Percentiles rank a stretch among this genome's conserved stretches.
Conservation (phyloP, 2,329 filamentous ascomycete genomes). For the Coleophoma cylindrospora region DNA sequence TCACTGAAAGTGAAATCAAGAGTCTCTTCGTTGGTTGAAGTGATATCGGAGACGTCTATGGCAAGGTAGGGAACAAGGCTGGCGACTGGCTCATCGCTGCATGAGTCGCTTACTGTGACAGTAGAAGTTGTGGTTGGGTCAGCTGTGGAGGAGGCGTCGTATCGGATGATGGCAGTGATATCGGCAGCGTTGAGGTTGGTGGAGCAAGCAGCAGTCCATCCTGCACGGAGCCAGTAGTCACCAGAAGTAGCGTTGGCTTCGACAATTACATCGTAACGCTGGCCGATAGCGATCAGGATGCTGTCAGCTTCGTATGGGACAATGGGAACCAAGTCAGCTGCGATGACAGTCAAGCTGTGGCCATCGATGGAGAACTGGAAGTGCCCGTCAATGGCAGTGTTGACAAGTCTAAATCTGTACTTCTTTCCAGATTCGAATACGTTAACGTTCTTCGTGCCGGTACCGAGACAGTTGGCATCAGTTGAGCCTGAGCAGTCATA, state of each 20-base stretch:
- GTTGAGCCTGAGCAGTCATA: constrained; percentile 14
- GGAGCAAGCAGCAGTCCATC: constrained; percentile 44
- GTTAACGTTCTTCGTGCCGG: constrained; percentile 24
- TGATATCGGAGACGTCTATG: constrained; percentile 16
- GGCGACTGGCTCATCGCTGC: constrained; percentile 23
- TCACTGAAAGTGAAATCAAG: constrained; percentile 13
- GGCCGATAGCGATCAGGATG: constrained; percentile 52
- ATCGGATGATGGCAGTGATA: constrained; percentile 34
- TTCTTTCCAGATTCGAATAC: constrained; percentile 30
- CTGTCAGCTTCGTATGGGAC: constrained; percentile 44
- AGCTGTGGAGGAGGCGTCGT: constrained; percentile 28
- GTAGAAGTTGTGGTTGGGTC: constrained; percentile 22
- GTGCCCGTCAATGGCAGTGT: constrained; percentile 36
- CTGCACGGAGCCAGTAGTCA: constrained; percentile 50
- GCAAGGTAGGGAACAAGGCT: constrained; percentile 22
- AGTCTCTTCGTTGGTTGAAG: constrained; percentile 7
- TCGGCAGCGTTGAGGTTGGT: constrained; percentile 48
- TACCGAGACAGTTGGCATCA: constrained; percentile 19
- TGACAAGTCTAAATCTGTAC: constrained; percentile 38
- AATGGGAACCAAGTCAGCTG: constrained; percentile 53
- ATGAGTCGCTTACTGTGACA: constrained; percentile 12
- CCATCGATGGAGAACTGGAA: constrained; percentile 48
- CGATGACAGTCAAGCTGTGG: constrained; percentile 53
- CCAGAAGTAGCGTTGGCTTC: constrained; percentile 49
- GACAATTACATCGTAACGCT: constrained; percentile 41